These are phyloP conservation scores for Gonapodya prolifera DNA, from an alignment of 192 early-diverging fungal genomes.

Conservation along the genomic window DNA sequence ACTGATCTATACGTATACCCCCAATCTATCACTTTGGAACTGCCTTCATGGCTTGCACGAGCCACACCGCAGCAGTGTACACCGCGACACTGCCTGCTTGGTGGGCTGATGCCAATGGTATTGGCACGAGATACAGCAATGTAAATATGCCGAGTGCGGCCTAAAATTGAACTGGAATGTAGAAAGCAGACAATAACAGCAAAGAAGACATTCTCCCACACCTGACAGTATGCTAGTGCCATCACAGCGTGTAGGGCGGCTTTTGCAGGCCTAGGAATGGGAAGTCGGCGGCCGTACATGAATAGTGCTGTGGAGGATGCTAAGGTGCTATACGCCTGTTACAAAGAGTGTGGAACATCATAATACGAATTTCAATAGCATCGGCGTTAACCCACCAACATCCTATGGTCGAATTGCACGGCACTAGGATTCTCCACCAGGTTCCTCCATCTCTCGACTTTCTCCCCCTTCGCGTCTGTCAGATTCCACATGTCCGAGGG, in stretches of 20 bases:
- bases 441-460: slow-evolving; percentile 57
- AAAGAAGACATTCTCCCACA: neutral
- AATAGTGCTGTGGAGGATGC: slow-evolving; percentile 60
- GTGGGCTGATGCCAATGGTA: slow-evolving; percentile 83
- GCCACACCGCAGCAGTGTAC: slow-evolving; percentile 63
- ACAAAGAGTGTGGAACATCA: neutral
- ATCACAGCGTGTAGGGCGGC: slow-evolving; percentile 63
- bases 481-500: slow-evolving; percentile 24
- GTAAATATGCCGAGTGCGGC: slow-evolving; percentile 86
- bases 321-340: slow-evolving; percentile 68
- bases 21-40: slow-evolving; percentile 33
- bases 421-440: slow-evolving; percentile 86
- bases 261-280: slow-evolving; percentile 53
- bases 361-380: neutral
- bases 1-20: too few species aligned
- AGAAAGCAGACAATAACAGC: slow-evolving; percentile 5
- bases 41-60: slow-evolving; percentile 54
- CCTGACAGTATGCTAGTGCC: slow-evolving; percentile 41
- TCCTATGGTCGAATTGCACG: slow-evolving; percentile 90
- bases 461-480: neutral
- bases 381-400: slow-evolving; percentile 41
- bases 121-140: slow-evolving; percentile 85
- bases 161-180: slow-evolving; percentile 25
- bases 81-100: slow-evolving; percentile 84
- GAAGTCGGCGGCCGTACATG: slow-evolving; percentile 54